A percentile compares a stretch with the other conserved stretches of the same genome.
phyloP scores from a whole-genome alignment of 192 early-diverging fungal species.

The Mortierella alpina region DNA sequence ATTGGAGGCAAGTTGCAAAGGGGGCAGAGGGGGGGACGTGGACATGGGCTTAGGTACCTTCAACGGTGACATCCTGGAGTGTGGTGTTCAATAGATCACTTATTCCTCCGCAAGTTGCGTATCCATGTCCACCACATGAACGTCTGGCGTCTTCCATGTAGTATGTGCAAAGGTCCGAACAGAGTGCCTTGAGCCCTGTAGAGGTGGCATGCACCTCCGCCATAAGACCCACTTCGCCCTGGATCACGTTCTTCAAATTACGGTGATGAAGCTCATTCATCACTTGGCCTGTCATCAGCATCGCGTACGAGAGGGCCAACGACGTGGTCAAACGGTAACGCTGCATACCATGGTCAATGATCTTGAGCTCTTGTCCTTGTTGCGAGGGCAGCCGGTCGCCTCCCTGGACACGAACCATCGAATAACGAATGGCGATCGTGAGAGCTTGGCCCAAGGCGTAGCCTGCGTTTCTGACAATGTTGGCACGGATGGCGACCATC shows the following conservation, averaged over 20 bases:
- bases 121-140: slow-evolving; percentile 52
- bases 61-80: slow-evolving; percentile 39
- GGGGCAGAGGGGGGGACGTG: background rate
- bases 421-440: slow-evolving; percentile 90
- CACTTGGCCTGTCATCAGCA: slow-evolving; percentile 83
- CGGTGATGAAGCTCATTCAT: slow-evolving; percentile 73
- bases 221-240: slow-evolving; percentile 56
- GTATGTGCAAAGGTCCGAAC: slow-evolving; percentile 59
- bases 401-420: slow-evolving; percentile 81
- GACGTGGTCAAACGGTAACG: slow-evolving; percentile 84
- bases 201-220: slow-evolving; percentile 84
- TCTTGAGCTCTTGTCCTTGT: slow-evolving; percentile 75
- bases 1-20: background rate
- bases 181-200: slow-evolving; percentile 87
- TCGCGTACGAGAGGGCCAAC: slow-evolving; percentile 83
- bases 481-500: slow-evolving; percentile 80
- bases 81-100: slow-evolving; percentile 38
- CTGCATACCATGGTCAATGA: slow-evolving; percentile 89
- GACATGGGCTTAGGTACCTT: slow-evolving; percentile 7
- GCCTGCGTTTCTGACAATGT: slow-evolving; percentile 74
- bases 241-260: slow-evolving; percentile 71
- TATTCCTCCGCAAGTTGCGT: slow-evolving; percentile 31
- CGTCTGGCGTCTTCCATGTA: slow-evolving; percentile 38
- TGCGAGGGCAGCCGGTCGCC: slow-evolving; percentile 53
- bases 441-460: slow-evolving; percentile 63